phyloP scores from a whole-genome alignment of 768 basidiomycete species.

The Naganishia kalamii region DNA sequence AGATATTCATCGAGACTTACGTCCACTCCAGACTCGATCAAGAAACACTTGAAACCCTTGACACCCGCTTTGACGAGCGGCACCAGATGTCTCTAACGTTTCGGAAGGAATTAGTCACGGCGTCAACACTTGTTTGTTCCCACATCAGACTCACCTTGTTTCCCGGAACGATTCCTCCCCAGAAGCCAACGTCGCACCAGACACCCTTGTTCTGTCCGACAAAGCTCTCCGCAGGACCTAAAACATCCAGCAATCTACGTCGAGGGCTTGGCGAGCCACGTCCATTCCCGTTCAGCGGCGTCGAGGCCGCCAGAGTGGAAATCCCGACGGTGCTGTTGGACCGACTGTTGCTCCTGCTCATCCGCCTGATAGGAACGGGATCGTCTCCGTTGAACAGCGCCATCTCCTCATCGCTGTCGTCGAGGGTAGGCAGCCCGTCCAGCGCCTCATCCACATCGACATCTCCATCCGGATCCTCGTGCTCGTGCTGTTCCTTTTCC shows the following conservation, averaged over 20 bases:
- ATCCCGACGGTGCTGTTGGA: slow-evolving; percentile 2
- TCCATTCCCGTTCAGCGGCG: neutral
- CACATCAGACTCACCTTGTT: slow-evolving; percentile 59
- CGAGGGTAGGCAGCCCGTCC: neutral
- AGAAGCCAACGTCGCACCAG: slow-evolving; percentile 77
- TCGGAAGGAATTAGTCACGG: neutral
- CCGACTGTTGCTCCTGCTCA: slow-evolving; percentile 1
- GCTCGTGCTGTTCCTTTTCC: slow-evolving; percentile 4
- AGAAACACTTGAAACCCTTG: slow-evolving; percentile 93
- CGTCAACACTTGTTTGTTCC: neutral
- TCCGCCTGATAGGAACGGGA: slow-evolving; percentile 1
- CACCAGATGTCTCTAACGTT: slow-evolving; percentile 59
- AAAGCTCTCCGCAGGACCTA: slow-evolving; percentile 13
- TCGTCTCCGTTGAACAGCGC: slow-evolving; percentile 15
- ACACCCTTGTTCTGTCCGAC: slow-evolving; percentile 29
- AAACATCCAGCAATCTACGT: slow-evolving; percentile 8
- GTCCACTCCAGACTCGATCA: slow-evolving; percentile 92
- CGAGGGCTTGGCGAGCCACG: too few relatives aligned
- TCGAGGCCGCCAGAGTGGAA: neutral
- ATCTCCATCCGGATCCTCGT: slow-evolving; percentile 8
- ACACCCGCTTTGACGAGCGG: slow-evolving; percentile 75
- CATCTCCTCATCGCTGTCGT: slow-evolving; percentile 19
- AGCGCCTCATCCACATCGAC: slow-evolving; percentile 3
- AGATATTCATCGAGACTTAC: slow-evolving; percentile 49
- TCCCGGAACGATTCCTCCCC: slow-evolving; percentile 90